Percentiles rank a stretch among this genome's conserved stretches.
Conservation (phyloP, 192 early-diverging fungal species). For the Backusella mclennaniae region DNA sequence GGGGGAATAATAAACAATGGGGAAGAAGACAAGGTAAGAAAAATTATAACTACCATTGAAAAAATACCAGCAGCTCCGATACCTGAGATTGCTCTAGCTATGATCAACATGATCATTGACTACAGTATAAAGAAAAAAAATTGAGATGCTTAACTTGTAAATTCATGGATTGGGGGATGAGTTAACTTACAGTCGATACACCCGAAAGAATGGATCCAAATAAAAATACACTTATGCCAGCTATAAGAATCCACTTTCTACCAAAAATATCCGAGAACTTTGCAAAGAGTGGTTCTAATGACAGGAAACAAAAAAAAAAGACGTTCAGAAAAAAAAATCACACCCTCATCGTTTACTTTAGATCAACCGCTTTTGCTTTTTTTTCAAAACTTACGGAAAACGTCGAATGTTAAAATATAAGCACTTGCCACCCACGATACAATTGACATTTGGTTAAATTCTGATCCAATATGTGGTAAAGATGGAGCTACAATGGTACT, state of each 20-base stretch:
- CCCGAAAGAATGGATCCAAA: slow-evolving; percentile 83
- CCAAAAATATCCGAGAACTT: slow-evolving; percentile 89
- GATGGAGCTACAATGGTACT: slow-evolving; percentile 81
- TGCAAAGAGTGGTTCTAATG: slow-evolving; percentile 57
- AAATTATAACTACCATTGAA: slow-evolving; percentile 37
- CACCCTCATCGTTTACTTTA: not conserved
- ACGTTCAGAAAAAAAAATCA: too few species aligned
- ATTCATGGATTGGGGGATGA: not conserved
- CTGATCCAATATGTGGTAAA: slow-evolving; percentile 62
- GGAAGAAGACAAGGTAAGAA: not conserved
- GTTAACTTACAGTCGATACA: slow-evolving; percentile 49
- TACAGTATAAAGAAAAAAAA: not conserved
- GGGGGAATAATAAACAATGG: not conserved
- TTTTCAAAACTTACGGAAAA: slow-evolving; percentile 19
- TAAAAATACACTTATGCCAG: slow-evolving; percentile 75
- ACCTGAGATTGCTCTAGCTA: slow-evolving; percentile 61
- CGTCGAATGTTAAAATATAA: slow-evolving; percentile 59
- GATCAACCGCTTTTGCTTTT: not conserved
- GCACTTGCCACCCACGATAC: slow-evolving; percentile 77
- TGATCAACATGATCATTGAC: slow-evolving; percentile 52
- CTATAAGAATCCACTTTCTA: slow-evolving; percentile 65
- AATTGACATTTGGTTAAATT: slow-evolving; percentile 59
- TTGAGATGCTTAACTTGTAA: not conserved
- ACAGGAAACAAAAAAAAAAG: not conserved
- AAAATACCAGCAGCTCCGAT: slow-evolving; percentile 62